Base-by-base conservation (phyloP, 805 yeast species). In the Lachancea dasiensis region DNA sequence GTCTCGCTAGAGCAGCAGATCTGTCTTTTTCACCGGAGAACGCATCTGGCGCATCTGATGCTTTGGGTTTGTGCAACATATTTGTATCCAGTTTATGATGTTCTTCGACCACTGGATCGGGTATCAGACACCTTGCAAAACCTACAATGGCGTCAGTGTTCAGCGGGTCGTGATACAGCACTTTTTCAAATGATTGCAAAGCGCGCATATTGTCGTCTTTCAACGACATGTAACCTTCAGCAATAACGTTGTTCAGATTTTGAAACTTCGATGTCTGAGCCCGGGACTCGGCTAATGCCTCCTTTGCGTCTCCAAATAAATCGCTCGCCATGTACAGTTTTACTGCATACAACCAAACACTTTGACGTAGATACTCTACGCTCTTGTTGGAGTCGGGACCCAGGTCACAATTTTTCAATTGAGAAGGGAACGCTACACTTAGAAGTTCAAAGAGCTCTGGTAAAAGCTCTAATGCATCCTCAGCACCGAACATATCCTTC, bases 291-390 rank as follows among this genome's bases (percentile, higher is more conserved):
- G 71, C 68, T 4, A 86, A 69, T 32, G 95, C 81, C 41, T 73
- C 77, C 49, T 77, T 78, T 1, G 89, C 77, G 37, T 86, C 94
- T 2, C 64, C 69, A 1, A 63, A 45, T 27, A 73, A 57, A 1
- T 73, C 78, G 5, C 73, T 68, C 41, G 73, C 72, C 49, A 73
- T 63, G 53, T 85, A 86, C 19, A 86, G 61, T 25, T 71, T 69
- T 0, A 86, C 70, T 0, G 85, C 70, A 74, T 86, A 75, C 34
- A 87, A 56, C 95, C 96, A 87, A 17, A 85, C 52, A 23, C 68
- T 67, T 49, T 79, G 86, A 31, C 79, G 53, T 7, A 76, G 50
- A 31, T 64, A 60, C 29, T 69, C 75, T 11, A 45, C 44, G 1
- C 52, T 39, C 29, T 56, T 43, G 30, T 45, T 49, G 38, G 27